These are phyloP conservation scores for Dissophora ornata DNA, from an alignment of 192 early-diverging fungal species.

Conservation along the genomic window DNA sequence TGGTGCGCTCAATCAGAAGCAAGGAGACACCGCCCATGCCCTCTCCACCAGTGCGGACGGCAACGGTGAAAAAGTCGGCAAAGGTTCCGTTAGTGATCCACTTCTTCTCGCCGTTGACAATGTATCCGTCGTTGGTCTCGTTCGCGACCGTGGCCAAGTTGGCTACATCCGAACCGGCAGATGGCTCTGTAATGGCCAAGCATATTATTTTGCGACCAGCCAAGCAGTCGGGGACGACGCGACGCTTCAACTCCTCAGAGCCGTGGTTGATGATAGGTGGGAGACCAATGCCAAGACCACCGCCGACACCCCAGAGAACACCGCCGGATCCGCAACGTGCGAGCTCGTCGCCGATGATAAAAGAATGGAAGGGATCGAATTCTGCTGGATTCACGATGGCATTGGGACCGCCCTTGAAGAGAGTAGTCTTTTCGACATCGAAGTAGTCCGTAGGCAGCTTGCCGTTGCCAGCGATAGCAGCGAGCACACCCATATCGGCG, in stretches of 20 bases:
- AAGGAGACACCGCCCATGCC: slow-evolving; percentile 85
- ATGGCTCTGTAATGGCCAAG: slow-evolving; percentile 83
- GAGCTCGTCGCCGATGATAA: slow-evolving; percentile 82
- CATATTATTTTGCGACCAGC: slow-evolving; percentile 82
- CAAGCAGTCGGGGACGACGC: slow-evolving; percentile 72
- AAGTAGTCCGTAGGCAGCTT: slow-evolving; percentile 38
- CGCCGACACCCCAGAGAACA: slow-evolving; percentile 80
- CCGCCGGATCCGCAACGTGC: slow-evolving; percentile 85
- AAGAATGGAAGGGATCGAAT: slow-evolving; percentile 76
- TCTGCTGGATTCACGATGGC: slow-evolving; percentile 61
- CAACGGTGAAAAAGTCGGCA: slow-evolving; percentile 86
- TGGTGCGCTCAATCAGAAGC: slow-evolving; percentile 75
- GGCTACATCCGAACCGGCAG: slow-evolving; percentile 80
- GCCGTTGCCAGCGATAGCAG: slow-evolving; percentile 56
- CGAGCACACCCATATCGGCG: slow-evolving; percentile 76
- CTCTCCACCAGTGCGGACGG: slow-evolving; percentile 78
- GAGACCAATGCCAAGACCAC: slow-evolving; percentile 80
- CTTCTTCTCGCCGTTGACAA: slow-evolving; percentile 91
- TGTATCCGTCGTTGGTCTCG: slow-evolving; percentile 74
- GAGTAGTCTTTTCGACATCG: slow-evolving; percentile 26
- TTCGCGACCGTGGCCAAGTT: slow-evolving; percentile 76
- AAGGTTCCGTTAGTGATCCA: slow-evolving; percentile 87
- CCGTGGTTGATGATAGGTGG: slow-evolving; percentile 79
- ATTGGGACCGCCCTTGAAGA: slow-evolving; percentile 38
- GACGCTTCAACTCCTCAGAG: slow-evolving; percentile 72